phyloP scores from a whole-genome alignment of 345 rosid species.

The Citrus glauca region DNA sequence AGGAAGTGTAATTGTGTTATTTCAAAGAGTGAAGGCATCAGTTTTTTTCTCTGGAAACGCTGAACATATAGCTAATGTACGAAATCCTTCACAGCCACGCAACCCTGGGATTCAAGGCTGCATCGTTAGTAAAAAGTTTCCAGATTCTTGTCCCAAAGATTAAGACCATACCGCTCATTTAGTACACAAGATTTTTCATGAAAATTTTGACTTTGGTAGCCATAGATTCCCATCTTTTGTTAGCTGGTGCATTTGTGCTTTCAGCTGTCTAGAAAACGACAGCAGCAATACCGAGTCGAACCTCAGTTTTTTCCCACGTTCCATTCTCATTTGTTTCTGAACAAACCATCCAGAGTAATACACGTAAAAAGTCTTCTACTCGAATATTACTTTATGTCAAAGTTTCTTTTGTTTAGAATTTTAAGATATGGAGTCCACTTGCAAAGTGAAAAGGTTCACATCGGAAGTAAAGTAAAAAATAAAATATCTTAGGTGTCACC shows the following conservation, averaged over 20 bases:
- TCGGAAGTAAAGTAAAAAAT: not conserved
- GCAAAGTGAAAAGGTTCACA: not conserved
- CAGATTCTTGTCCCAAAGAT: not conserved
- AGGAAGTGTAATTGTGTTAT: not conserved
- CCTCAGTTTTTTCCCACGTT: not conserved
- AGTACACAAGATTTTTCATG: not conserved
- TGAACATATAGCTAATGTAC: not conserved
- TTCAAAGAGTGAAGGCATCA: not conserved
- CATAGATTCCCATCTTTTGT: slow-evolving; percentile 1
- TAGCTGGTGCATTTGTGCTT: not conserved
- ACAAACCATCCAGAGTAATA: not conserved
- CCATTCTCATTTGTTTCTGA: not conserved
- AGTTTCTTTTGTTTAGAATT: not conserved
- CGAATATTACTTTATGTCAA: not conserved
- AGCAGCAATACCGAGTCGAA: slow-evolving; percentile 9
- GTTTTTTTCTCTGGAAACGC: not conserved
- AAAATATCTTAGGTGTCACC: not conserved
- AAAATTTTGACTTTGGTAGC: not conserved
- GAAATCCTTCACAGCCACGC: not conserved
- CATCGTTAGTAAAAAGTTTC: not conserved
- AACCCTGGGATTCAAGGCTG: not conserved
- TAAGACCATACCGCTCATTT: not conserved
- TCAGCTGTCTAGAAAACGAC: not conserved
- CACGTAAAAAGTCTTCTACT: not conserved
- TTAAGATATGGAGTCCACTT: slow-evolving; percentile 4